phyloP scores from a whole-genome alignment of 306 rosid genomes.

The Geum urbanum region DNA sequence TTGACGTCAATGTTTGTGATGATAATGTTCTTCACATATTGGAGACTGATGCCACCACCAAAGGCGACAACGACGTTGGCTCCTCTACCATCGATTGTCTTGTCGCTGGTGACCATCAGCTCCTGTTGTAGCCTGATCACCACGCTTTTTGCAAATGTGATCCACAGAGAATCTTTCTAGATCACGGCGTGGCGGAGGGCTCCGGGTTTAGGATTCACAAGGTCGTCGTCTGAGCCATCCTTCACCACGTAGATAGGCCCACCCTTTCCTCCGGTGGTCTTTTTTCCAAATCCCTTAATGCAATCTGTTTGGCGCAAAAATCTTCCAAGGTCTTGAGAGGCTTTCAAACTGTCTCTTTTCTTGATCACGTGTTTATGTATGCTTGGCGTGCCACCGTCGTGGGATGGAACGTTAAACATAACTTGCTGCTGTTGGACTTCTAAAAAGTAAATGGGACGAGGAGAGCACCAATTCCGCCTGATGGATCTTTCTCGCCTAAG shows the following conservation, averaged over 20 bases:
- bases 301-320: too few relatives aligned
- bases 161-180: conserved; percentile 58
- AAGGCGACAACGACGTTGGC: conserved; percentile 37
- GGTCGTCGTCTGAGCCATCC: conserved; percentile 53
- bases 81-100: conserved; percentile 80
- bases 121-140: conserved; percentile 49
- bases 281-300: conserved; percentile 56
- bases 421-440: too few relatives aligned
- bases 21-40: conserved; percentile 55
- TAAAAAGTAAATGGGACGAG: too few relatives aligned
- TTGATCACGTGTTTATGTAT: too few relatives aligned
- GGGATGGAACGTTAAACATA: too few relatives aligned
- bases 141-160: conserved; percentile 56
- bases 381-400: too few relatives aligned
- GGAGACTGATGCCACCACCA: conserved; percentile 74
- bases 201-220: conserved; percentile 47
- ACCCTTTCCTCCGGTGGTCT: conserved; percentile 51
- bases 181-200: conserved; percentile 70
- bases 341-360: too few relatives aligned
- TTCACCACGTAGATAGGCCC: conserved; percentile 54
- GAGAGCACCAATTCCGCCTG: too few relatives aligned
- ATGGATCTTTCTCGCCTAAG: too few relatives aligned
- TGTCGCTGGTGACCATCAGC: conserved; percentile 48
- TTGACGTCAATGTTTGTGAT: conserved; percentile 53
- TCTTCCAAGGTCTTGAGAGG: too few relatives aligned